Base-by-base conservation (phyloP, 305 asterid genomes). In the Fraxinus angustifolia region DNA sequence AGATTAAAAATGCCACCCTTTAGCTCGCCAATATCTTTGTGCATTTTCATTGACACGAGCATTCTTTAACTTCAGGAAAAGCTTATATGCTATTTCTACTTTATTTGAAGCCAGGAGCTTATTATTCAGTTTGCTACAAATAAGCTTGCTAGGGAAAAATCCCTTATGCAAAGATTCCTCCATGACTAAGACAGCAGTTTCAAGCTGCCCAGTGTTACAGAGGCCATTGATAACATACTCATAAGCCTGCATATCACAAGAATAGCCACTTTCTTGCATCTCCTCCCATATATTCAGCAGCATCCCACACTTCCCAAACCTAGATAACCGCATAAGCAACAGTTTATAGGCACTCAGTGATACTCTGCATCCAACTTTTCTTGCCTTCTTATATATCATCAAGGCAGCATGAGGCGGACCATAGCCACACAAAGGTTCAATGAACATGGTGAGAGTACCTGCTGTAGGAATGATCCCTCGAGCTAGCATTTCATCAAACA, bases 351-450 rank as follows among this genome's bases (percentile, higher is more conserved):
- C 89, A 3, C 85, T 88, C 80, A 88, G 23, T 1, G 98, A 95
- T 83, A 93, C 85, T 80, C 56, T 82, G 78, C 97, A 92, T 50
- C 95, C 96, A 33, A 88, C 90, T 85, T 93, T 89, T 85, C 86
- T 90, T 2, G 95, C 97, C 87, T 90, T 93, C 83, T 92, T 90
- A 73, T 95, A 93, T 58, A 95, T 85, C 91, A 89, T 83, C 87
- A 95, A 77, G 17, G 97, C 98, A 78, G 98, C 98, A 78, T 95
- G 89, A 38, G 98, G 98, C 23, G 98, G 98, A 42, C 98, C 98
- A 31, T 95, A 92, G 82, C 93, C 80, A 81, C 97, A 93, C 89
- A 95, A 75, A 73, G 92, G 92, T 73, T 85, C 89, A 38, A 93
- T 84, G 68, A 95, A 90, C 40, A 90, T 88, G 34, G 97, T 91